Evolutionary conservation across 2,329 filamentous ascomycete species (phyloP).

Genomic region (Xylaria sp.): DNA sequence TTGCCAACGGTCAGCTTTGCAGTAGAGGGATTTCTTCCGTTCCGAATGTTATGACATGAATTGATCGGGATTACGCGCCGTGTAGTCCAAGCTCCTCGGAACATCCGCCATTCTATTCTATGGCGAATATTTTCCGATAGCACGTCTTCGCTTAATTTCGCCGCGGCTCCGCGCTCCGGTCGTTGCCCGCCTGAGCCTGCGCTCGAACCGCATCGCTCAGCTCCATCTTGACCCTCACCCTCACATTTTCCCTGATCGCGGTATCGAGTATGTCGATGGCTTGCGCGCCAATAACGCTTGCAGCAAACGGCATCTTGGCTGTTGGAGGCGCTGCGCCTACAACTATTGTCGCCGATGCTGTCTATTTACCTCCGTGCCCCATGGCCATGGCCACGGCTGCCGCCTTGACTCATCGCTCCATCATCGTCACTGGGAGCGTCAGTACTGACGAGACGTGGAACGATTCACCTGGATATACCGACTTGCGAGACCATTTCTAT

Average conservation of each 20-base stretch:
- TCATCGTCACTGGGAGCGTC: slow-evolving; percentile 39
- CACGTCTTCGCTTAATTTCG: slow-evolving; percentile 18
- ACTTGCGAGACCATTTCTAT: slow-evolving; percentile 83
- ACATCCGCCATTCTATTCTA: slow-evolving; percentile 28
- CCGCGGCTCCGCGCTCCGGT: slow-evolving; percentile 23
- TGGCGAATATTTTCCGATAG: slow-evolving; percentile 33
- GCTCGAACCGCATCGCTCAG: slow-evolving; percentile 23
- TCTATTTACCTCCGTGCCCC: slow-evolving; percentile 53
- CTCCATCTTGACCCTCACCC: slow-evolving; percentile 24
- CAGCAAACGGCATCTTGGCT: slow-evolving; percentile 43
- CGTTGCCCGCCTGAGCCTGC: slow-evolving; percentile 22
- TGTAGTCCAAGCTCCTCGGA: slow-evolving; percentile 14
- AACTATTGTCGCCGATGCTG: slow-evolving; percentile 53
- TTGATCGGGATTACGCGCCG: slow-evolving; percentile 16
- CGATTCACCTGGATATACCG: slow-evolving; percentile 46
- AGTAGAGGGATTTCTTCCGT: neutral
- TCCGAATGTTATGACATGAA: slow-evolving; percentile 11
- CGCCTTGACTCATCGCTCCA: slow-evolving; percentile 32
- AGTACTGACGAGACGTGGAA: slow-evolving; percentile 36
- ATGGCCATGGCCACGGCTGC: slow-evolving; percentile 35
- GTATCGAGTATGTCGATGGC: slow-evolving; percentile 23
- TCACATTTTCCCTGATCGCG: slow-evolving; percentile 23
- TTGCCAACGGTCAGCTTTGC: neutral
- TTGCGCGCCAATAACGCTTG: slow-evolving; percentile 41
- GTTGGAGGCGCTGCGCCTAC: slow-evolving; percentile 50